These are phyloP conservation scores for Spathaspora boniae DNA, from an alignment of 805 yeast genomes.

Conservation along the genomic window DNA sequence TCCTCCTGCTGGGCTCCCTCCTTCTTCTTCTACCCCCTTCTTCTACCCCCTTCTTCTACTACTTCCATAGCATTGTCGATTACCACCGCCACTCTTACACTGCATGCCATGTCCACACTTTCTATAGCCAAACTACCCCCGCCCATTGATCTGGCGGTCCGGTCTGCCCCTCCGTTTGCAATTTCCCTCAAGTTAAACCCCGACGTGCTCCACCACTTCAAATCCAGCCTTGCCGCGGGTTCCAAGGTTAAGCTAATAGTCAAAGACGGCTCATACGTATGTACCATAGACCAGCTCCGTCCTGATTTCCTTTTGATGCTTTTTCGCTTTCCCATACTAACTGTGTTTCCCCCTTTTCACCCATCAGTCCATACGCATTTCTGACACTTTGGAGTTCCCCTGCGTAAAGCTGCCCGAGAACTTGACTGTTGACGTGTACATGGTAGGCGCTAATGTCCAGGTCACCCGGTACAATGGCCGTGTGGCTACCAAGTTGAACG, in stretches of 20 bases:
- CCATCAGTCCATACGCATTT: conserved; percentile 2
- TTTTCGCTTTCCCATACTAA: conserved; percentile 14
- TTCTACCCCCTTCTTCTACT: neutral
- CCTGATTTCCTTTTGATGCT: neutral
- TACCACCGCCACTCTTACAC: no score
- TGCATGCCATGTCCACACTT: conserved; percentile 32
- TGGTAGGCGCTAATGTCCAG: conserved; percentile 10
- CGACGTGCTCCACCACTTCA: conserved; percentile 25
- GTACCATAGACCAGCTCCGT: conserved; percentile 12
- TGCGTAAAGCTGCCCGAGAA: conserved; percentile 32
- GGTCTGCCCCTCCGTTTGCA: conserved; percentile 17
- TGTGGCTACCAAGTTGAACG: conserved; percentile 27
- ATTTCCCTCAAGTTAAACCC: conserved; percentile 26
- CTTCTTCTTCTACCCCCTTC: neutral
- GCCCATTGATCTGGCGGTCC: conserved; percentile 24
- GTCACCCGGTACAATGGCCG: conserved; percentile 25
- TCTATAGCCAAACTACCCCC: conserved; percentile 23
- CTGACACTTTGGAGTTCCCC: conserved; percentile 14
- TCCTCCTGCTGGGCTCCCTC: no score
- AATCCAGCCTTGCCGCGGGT: conserved; percentile 13
- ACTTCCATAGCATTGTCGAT: neutral
- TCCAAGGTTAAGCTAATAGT: conserved; percentile 31
- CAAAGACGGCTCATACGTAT: conserved; percentile 32
- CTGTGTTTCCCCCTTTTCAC: conserved; percentile 16
- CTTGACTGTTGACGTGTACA: conserved; percentile 34